A percentile compares a stretch with the other conserved stretches of the same genome.
Conservation (phyloP, 768 basidiomycete species). For the Leccinum disarticulatum region DNA sequence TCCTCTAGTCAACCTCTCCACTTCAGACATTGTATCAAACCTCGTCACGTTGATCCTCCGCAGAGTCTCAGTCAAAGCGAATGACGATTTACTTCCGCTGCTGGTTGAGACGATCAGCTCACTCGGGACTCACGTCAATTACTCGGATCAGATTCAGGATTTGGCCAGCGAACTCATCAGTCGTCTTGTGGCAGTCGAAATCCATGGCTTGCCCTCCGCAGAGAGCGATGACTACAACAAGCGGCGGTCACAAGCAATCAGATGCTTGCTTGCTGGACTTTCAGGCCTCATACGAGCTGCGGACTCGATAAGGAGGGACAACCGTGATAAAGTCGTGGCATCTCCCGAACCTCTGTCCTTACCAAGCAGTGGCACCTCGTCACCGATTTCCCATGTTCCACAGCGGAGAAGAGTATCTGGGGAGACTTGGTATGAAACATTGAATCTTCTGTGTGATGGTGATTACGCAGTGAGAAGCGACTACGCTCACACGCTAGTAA, state of each 20-base stretch:
- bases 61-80: constrained; percentile 56
- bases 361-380: constrained; percentile 29
- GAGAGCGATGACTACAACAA: constrained; percentile 39
- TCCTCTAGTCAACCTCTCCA: constrained; percentile 86
- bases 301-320: constrained; percentile 38
- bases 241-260: constrained; percentile 63
- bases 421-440: constrained; percentile 89
- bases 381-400: constrained; percentile 38
- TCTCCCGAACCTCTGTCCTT: constrained; percentile 26
- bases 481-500: constrained; percentile 70
- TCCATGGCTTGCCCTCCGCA: constrained; percentile 52
- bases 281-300: constrained; percentile 67
- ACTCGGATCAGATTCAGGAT: constrained; percentile 94
- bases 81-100: constrained; percentile 63
- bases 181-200: constrained; percentile 69
- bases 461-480: constrained; percentile 78
- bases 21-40: constrained; percentile 83
- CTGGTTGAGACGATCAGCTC: constrained; percentile 80
- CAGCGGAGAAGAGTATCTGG: constrained; percentile 69
- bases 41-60: constrained; percentile 74
- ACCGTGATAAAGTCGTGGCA: constrained; percentile 9
- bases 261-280: constrained; percentile 68
- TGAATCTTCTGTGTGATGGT: constrained; percentile 78
- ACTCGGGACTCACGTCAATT: constrained; percentile 89
- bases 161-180: constrained; percentile 80